These are phyloP conservation scores for Neonectria coccinea DNA, from an alignment of 2,329 filamentous ascomycete genomes.

Conservation along the genomic window DNA sequence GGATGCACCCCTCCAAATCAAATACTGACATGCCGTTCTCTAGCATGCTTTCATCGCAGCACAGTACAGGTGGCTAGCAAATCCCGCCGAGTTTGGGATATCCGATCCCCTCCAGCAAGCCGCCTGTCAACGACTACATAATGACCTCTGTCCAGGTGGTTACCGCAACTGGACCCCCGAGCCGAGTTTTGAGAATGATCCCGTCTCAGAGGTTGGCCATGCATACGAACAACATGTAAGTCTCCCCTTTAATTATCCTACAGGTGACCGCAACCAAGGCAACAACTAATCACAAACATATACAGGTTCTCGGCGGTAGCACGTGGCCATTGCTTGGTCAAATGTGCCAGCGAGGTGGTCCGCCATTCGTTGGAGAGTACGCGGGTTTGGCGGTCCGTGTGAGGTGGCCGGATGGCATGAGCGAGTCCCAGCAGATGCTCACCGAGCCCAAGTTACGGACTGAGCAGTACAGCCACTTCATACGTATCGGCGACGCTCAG, in stretches of 20 bases:
- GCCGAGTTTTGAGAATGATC: conserved; percentile 43
- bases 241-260: not conserved
- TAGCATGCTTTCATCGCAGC: conserved; percentile 37
- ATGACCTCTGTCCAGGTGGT: conserved; percentile 14
- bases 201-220: conserved; percentile 39
- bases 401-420: conserved; percentile 5
- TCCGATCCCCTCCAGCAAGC: conserved; percentile 5
- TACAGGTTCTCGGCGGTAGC: conserved; percentile 40
- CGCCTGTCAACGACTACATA: conserved; percentile 27
- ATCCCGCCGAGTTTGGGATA: conserved; percentile 35
- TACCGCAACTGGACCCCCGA: conserved; percentile 16
- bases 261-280: not conserved
- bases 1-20: not conserved
- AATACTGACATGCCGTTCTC: conserved; percentile 15
- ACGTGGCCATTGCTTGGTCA: conserved; percentile 32
- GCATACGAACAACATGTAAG: conserved; percentile 40
- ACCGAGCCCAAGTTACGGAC: conserved; percentile 8
- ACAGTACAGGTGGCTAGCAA: conserved; percentile 32
- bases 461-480: conserved; percentile 26
- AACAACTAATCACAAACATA: not conserved
- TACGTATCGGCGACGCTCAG: conserved; percentile 28
- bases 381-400: conserved; percentile 23
- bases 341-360: not conserved
- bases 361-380: conserved; percentile 32
- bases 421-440: conserved; percentile 11